Evolutionary conservation across 1,139 yeast genomes (phyloP), one percentile per base, ranked within the genome.

Genomic region (Taphrina sp.): DNA sequence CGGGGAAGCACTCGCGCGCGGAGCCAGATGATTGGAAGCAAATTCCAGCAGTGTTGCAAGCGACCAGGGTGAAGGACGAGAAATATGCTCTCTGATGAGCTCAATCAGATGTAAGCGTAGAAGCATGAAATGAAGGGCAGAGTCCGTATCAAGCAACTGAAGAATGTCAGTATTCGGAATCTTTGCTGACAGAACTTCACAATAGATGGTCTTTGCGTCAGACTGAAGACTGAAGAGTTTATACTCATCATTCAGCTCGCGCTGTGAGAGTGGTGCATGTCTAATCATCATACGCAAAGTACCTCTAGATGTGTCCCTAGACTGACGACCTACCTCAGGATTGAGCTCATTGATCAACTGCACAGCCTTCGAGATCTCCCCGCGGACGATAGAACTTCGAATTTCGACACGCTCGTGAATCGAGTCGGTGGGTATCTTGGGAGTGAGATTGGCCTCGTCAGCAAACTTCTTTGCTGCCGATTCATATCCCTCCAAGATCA

Each of bases 81-180:
- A 56, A 16, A 63, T 54, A 37, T 67, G 65, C 12, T 61, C 58
- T 8, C 74, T 64, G 33, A 73, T 72, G 45, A 72, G 65, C 57
- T 73, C 76, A 35, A 73, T 69, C 34, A 73, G 63, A 57, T 73
- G 75, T 17, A 72, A 61, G 8, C 74, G 62, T 31, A 72, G 64
- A 24, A 72, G 60, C 12, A 69, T 61, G 56, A 72, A 72, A 59
- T 71, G 74, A 34, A 71, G 59, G 1, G 62, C 64, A 0, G 71
- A 64, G 36, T 67, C 62, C 19, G 64, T 63, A 58, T 72, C 75
- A 26, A 72, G 62, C 37, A 72, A 61, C 63, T 64, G 45, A 5
- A 12, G 17, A 7, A 29, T 20, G 8, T 39, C 44, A 12, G 10
- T 23, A n/a, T 10, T 28, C 10, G 31, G 12, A 28, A 7, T 7